Evolutionary conservation across 768 basidiomycete genomes (phyloP).

Genomic region (Lactifluus piperatus): DNA sequence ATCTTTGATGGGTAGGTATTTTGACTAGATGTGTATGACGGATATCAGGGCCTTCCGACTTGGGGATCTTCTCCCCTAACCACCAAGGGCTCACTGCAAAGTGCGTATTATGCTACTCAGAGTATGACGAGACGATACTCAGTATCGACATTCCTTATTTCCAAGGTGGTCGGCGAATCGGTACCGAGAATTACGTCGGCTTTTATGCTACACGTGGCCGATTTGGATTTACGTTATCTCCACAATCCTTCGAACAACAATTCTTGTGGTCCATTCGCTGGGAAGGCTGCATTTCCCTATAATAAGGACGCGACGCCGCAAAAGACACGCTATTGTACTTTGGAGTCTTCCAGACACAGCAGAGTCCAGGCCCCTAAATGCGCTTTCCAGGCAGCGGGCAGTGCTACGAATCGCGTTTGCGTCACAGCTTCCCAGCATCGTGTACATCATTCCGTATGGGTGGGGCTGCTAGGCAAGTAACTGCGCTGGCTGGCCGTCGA

Average conservation of each 20-base stretch:
- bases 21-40: not conserved
- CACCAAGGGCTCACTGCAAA: not conserved
- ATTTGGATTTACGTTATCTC: not conserved
- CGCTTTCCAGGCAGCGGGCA: not conserved
- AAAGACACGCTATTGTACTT: not conserved
- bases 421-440: not conserved
- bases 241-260: not conserved
- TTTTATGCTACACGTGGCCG: not conserved
- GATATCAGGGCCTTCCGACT: not conserved
- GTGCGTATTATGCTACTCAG: not conserved
- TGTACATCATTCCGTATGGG: not conserved
- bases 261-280: not conserved
- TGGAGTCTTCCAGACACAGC: not conserved
- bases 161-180: not conserved
- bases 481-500: constrained; percentile 11
- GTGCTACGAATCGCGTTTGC: not conserved
- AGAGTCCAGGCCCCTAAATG: not conserved
- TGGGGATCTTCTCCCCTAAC: not conserved
- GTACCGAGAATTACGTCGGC: not conserved
- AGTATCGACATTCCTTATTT: not conserved
- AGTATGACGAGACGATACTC: not conserved
- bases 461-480: not conserved
- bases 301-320: not conserved
- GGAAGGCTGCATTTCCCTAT: not conserved
- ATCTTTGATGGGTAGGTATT: not conserved